A percentile compares a stretch with the other conserved stretches of the same genome.
phyloP scores from a whole-genome alignment of 2,329 filamentous ascomycete genomes.

The Aspergillus novofumigatus region DNA sequence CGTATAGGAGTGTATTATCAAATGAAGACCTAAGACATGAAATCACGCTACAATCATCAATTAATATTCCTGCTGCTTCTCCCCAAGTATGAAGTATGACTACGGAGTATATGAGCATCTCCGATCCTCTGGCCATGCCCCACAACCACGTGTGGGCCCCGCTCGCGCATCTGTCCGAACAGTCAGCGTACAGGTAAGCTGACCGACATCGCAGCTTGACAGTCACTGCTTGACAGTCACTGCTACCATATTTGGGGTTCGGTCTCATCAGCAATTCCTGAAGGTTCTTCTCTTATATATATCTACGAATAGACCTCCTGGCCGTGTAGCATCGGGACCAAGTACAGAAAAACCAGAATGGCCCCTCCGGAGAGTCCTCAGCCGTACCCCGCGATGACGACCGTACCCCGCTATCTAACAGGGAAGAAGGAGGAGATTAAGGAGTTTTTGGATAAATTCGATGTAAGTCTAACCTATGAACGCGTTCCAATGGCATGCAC shows the following conservation, averaged over 20 bases:
- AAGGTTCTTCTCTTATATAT: not conserved
- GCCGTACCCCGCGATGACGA: conserved; percentile 19
- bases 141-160: not conserved
- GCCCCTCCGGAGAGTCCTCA: not conserved
- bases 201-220: not conserved
- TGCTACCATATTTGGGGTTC: no score
- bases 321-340: not conserved
- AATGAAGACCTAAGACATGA: not conserved
- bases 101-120: not conserved
- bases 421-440: conserved; percentile 73
- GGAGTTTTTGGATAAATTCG: conserved; percentile 83
- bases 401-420: conserved; percentile 60
- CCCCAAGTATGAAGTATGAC: not conserved
- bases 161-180: not conserved
- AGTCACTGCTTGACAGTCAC: no score
- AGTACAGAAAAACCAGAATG: not conserved
- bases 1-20: not conserved
- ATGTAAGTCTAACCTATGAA: conserved; percentile 59
- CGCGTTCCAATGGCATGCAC: not conserved
- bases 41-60: not conserved
- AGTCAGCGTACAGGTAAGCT: not conserved
- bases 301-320: not conserved
- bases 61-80: not conserved
- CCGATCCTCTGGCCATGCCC: not conserved
- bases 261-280: not conserved